Evolutionary conservation across 345 rosid genomes (phyloP), one percentile per base, ranked within the genome.

Genomic region (Chamaenerion angustifolium): DNA sequence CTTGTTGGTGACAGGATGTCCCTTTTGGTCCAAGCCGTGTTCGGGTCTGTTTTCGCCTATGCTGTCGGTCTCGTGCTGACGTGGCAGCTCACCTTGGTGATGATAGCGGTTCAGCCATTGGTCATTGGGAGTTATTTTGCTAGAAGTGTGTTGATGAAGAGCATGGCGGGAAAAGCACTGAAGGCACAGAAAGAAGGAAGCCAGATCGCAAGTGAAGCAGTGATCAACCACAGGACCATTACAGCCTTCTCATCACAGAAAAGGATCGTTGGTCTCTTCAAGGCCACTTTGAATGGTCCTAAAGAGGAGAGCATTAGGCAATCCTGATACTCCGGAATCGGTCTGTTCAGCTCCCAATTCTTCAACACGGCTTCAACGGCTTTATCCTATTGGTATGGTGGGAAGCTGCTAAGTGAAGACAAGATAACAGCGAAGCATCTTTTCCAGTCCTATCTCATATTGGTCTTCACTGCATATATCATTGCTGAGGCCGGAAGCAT

Each of bases 401-500:
- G 85, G 44, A 81, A 62, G 64, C 80, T 81, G 41, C 58, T 81
- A 46, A 66, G 51, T 4, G 14, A 70, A 45, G 64, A 43, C 21
- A 6, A 35, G 43, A 66, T 78, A 48, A 41, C 70, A 8, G 49
- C 85, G 3, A 75, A 71, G 46, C 66, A 68, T 42, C 81, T 82
- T 27, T 82, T 78, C 65, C 85, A 78, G 41, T 70, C 79, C 7
- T 82, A 69, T 58, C 45, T 82, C 47, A 71, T 68, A 50, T 59
- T 78, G 43, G 59, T 81, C 10, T 81, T 81, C 53, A 65, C 74
- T 9, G 85, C 82, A 44, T 82, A 78, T 63, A 46, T 76, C 57
- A 78, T 82, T 51, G 89, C 89, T 37, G 85, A 78, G 56, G 89
- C 85, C 4, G 85, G 85, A 58, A 74, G 81, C 58, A 78, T 76